Evolutionary conservation across 192 early-diverging fungal genomes (phyloP), one percentile per base, ranked within the genome.

Genomic region (Entophlyctis luteolus): DNA sequence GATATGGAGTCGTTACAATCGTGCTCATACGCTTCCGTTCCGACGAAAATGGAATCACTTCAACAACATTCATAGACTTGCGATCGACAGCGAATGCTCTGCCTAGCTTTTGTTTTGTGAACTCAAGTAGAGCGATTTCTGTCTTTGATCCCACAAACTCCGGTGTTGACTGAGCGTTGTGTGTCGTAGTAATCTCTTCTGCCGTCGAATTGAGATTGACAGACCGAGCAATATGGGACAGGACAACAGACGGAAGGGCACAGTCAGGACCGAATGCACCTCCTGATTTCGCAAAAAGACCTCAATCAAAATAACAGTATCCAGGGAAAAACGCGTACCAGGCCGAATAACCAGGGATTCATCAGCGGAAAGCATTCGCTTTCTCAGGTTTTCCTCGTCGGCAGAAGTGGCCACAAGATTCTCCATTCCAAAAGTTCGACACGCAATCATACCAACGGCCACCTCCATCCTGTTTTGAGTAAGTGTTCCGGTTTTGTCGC

Each of bases 391-490:
- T 33, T 12, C 48, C 36, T 79, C 67, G 31, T 67, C 58, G 31
- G 59, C 54, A 14, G 38, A 25, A 49, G 72, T 63, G 5, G 58
- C 56, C 54, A 50, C 67, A 38, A 84, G 50, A 68, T 81, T 46
- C 68, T 81, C 32, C 72, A 68, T 20, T 37, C 85, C 84, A 62
- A 89, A 91, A 29, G 84, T 82, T 46, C 16, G 55, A 45, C 88
- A 77, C 34, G 91, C 90, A 34, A 96, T 70, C 38, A 86, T 84
- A 38, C 94, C 94, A 12, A 88, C 82, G 28, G 95, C 93, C n/a
- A 98, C 92, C 1, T 93, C 92, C 97, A 99, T 99, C 55, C 85
- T 81, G 82, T 99, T 99, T 65, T 94, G 91, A 1, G 97, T 99
- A 37, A 98, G 78, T 6, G 97, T 99, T 25, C 97, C 97, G 0